Percentiles rank a stretch among this genome's conserved stretches.
Evolutionary conservation across 2,329 filamentous ascomycete genomes (phyloP).

Genomic region (Cytospora mali): DNA sequence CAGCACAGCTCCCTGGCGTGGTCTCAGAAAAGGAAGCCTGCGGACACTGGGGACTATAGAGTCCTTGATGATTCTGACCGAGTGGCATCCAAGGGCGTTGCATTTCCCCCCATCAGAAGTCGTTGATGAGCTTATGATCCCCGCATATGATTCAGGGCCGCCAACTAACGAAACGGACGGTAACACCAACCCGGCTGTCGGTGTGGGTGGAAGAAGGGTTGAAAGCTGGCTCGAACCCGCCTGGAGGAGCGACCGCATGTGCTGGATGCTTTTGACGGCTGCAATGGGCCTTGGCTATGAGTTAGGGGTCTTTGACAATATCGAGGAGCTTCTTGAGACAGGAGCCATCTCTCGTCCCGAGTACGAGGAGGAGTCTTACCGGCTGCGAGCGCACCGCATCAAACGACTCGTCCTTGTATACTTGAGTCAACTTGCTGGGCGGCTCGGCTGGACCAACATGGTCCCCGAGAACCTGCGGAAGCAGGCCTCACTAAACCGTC

Average conservation of each 20-base stretch:
- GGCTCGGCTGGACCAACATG: slow-evolving; percentile 92
- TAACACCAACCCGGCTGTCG: slow-evolving; percentile 49
- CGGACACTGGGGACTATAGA: slow-evolving; percentile 93
- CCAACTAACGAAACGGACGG: slow-evolving; percentile 35
- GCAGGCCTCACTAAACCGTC: slow-evolving; percentile 53
- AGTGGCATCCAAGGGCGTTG: slow-evolving; percentile 94
- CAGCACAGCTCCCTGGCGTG: slow-evolving; percentile 70
- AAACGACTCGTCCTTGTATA: slow-evolving; percentile 88
- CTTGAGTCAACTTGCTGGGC: slow-evolving; percentile 88
- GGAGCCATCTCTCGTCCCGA: slow-evolving; percentile 63
- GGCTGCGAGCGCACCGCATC: slow-evolving; percentile 77
- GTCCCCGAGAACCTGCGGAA: slow-evolving; percentile 69
- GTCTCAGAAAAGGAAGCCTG: slow-evolving; percentile 74
- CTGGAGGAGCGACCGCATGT: slow-evolving; percentile 94
- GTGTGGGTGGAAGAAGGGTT: slow-evolving; percentile 80
- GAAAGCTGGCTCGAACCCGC: slow-evolving; percentile 96
- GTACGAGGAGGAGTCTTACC: slow-evolving; percentile 75
- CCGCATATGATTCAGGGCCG: slow-evolving; percentile 54
- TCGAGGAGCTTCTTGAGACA: slow-evolving; percentile 68
- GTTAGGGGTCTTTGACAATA: slow-evolving; percentile 91
- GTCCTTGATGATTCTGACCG: slow-evolving; percentile 88
- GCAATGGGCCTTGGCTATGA: slow-evolving; percentile 90
- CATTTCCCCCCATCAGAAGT: slow-evolving; percentile 88
- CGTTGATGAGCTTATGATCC: slow-evolving; percentile 68
- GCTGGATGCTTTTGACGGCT: slow-evolving; percentile 94